These are phyloP conservation scores for Aspergillus quadricinctus DNA, from an alignment of 2,329 filamentous ascomycete genomes.

Conservation along the genomic window DNA sequence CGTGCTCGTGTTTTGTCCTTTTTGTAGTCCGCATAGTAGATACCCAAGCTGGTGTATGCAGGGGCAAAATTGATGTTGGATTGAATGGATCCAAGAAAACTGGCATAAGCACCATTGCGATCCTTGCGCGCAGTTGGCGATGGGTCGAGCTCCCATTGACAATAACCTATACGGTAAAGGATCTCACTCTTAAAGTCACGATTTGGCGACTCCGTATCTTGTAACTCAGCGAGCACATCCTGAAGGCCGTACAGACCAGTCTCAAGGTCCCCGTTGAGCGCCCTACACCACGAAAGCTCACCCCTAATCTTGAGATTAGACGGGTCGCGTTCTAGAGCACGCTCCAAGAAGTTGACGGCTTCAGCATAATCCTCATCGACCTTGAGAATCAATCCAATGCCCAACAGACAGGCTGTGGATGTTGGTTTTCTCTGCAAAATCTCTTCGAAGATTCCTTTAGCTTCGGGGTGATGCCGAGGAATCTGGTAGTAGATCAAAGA, in stretches of 20 bases:
- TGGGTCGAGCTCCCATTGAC: slow-evolving; percentile 77
- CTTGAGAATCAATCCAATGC: slow-evolving; percentile 85
- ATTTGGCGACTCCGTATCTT: slow-evolving; percentile 55
- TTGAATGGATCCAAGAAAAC: slow-evolving; percentile 78
- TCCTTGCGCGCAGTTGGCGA: slow-evolving; percentile 72
- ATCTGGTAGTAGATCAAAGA: slow-evolving; percentile 85
- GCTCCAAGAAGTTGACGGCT: slow-evolving; percentile 73
- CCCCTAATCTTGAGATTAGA: slow-evolving; percentile 73
- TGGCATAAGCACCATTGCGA: slow-evolving; percentile 75
- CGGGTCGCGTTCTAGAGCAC: slow-evolving; percentile 69
- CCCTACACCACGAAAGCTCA: slow-evolving; percentile 90
- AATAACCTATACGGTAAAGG: slow-evolving; percentile 80
- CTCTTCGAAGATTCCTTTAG: slow-evolving; percentile 76
- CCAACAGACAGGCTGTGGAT: slow-evolving; percentile 78
- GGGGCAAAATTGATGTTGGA: slow-evolving; percentile 84
- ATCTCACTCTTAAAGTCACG: slow-evolving; percentile 77
- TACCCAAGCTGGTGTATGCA: slow-evolving; percentile 82
- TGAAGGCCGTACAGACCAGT: slow-evolving; percentile 66
- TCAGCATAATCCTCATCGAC: slow-evolving; percentile 85
- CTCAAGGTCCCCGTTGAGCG: slow-evolving; percentile 71
- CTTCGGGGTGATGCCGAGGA: slow-evolving; percentile 83
- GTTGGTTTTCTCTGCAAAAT: slow-evolving; percentile 71
- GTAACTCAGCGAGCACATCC: slow-evolving; percentile 61
- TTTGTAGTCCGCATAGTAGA: slow-evolving; percentile 87
- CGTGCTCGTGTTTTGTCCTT: slow-evolving; percentile 81